These are phyloP conservation scores for Carex littledalei DNA, from an alignment of 176 grass and related monocot genomes.

Conservation along the genomic window DNA sequence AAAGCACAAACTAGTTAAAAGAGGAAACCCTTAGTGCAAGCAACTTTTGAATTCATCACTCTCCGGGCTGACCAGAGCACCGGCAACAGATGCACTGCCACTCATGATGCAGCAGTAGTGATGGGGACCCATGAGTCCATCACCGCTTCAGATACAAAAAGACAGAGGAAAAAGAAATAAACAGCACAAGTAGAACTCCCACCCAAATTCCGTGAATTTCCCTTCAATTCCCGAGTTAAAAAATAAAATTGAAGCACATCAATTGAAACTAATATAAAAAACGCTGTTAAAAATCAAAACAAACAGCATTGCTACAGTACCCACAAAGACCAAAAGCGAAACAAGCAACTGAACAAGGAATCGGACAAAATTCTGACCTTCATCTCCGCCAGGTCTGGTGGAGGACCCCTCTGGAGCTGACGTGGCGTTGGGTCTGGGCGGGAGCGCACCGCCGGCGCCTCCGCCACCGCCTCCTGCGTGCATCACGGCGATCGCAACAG, in stretches of 20 bases:
- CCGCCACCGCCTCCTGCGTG: slow-evolving; percentile 32
- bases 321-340: not conserved
- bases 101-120: not conserved
- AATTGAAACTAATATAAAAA: not conserved
- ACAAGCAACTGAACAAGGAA: not conserved
- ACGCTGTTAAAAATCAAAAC: not conserved
- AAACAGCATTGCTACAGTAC: slow-evolving; percentile 18
- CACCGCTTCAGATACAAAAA: not conserved
- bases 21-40: slow-evolving; percentile 6
- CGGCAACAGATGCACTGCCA: not conserved
- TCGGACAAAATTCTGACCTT: slow-evolving; percentile 45
- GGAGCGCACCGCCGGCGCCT: slow-evolving; percentile 14
- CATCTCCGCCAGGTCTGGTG: slow-evolving; percentile 33
- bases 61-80: not conserved
- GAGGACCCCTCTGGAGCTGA: slow-evolving; percentile 37
- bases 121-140: not conserved
- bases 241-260: not conserved
- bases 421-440: not conserved
- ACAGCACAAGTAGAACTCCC: not conserved
- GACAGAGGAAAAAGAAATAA: slow-evolving; percentile 2
- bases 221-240: not conserved
- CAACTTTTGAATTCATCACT: not conserved
- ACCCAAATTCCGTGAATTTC: not conserved
- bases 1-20: not conserved
- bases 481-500: slow-evolving; percentile 29